Conservation (phyloP, 139 green algal genomes). For the Micromonas commoda region DNA sequence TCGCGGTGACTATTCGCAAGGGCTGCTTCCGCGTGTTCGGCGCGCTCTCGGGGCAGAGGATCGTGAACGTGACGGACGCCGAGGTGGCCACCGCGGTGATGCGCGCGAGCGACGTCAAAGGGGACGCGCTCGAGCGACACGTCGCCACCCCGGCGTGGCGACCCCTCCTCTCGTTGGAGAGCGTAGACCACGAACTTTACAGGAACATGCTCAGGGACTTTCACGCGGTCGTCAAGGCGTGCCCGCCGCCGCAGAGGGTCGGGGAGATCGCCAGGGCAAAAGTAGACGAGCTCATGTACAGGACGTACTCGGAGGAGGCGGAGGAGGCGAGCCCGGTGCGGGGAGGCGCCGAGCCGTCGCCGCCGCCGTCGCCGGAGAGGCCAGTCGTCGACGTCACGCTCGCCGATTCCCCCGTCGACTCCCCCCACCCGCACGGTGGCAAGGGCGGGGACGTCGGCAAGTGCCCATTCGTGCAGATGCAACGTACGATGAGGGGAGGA, state of each 20-base stretch:
- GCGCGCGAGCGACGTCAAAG: slow-evolving; percentile 10
- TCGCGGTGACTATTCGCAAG: not conserved
- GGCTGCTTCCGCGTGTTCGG: not conserved
- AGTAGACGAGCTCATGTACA: not conserved
- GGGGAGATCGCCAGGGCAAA: not conserved
- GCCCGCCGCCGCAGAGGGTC: not conserved
- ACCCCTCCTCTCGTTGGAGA: slow-evolving; percentile 12
- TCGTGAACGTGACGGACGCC: slow-evolving; percentile 3
- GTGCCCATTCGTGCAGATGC: no score
- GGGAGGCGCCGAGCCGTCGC: no score
- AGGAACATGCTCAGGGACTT: slow-evolving; percentile 2
- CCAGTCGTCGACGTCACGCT: no score
- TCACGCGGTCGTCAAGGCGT: not conserved
- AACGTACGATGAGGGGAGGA: no score
- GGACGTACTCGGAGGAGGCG: no score
- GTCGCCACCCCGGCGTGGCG: slow-evolving; percentile 18
- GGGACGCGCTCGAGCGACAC: slow-evolving; percentile 9
- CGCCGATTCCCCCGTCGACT: no score
- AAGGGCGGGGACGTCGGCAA: no score
- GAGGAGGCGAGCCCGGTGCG: no score
- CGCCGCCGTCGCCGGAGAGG: no score
- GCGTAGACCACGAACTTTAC: slow-evolving; percentile 6
- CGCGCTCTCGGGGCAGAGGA: not conserved
- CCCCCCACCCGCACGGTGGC: no score
- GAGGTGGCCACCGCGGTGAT: slow-evolving; percentile 17